Evolutionary conservation across 192 early-diverging fungal species (phyloP), one percentile per base, ranked within the genome.

Genomic region (Coemansia guatemalensis): DNA sequence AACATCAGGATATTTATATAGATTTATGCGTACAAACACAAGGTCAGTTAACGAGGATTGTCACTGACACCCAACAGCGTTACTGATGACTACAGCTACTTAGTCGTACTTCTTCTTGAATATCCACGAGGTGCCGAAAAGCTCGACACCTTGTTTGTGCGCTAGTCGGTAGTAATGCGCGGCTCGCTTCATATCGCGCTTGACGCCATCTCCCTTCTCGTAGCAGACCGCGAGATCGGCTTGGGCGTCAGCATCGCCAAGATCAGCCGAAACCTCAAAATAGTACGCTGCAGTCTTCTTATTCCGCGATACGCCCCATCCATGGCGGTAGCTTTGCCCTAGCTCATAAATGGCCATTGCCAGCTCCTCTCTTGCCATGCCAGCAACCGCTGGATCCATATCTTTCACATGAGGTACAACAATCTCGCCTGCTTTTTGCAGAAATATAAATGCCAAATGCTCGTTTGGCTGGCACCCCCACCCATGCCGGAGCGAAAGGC

Each of bases 71-170:
- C 4, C 35, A 39, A 8, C 6, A 39, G 9, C 9, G 9, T 11
- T 14, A 8, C 35, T 14, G 14, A 44, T 44, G 14, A 44, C 1
- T 14, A 44, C 39, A 44, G 5, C 14, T 44, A 44, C 14, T 44
- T 44, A 81, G 22, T 91, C 88, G 68, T 91, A 93, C 75, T 93
- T 93, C 27, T 84, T 82, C 67, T 93, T 93, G 55, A 82, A 89
- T 29, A 93, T 93, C 91, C 91, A 93, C 47, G 89, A 90, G 61
- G 90, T 93, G 24, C 91, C 89, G 75, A 93, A 83, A 26, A 90
- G 81, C 49, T 86, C 80, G 21, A 84, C 73, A 14, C 91, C 91
- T 67, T 93, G 88, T 17, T 83, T 83, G 50, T 85, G 85, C 0
- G 91, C 91, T 66, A 87, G 77, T 12, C 91, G 88, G 68, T 89